These are phyloP conservation scores for Pistacia vera DNA, from an alignment of 345 rosid genomes.

Conservation along the genomic window DNA sequence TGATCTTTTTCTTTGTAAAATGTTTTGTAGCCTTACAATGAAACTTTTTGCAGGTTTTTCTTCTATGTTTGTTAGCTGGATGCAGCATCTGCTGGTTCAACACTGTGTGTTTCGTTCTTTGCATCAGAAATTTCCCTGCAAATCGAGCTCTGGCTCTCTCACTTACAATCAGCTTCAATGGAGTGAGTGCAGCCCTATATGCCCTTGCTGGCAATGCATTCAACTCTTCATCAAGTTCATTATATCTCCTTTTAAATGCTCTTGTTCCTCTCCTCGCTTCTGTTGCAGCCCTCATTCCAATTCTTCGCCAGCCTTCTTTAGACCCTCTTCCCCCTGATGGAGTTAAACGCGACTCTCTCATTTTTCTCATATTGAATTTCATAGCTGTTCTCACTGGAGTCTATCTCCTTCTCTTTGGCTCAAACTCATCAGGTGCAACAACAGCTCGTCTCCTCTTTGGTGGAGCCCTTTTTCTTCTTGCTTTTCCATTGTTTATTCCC, in stretches of 20 bases:
- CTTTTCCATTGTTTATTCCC: conserved; percentile 73
- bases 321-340: conserved; percentile 75
- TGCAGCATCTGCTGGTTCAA: conserved; percentile 97
- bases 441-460: conserved; percentile 54
- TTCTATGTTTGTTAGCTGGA: conserved; percentile 83
- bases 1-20: too few species aligned
- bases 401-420: conserved; percentile 72
- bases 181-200: conserved; percentile 90
- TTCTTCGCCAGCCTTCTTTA: conserved; percentile 81
- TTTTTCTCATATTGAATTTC: conserved; percentile 70
- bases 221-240: conserved; percentile 45
- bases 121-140: conserved; percentile 80
- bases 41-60: conserved; percentile 60
- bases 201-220: conserved; percentile 76
- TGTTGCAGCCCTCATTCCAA: conserved; percentile 63
- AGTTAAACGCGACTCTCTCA: conserved; percentile 66
- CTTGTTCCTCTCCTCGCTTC: conserved; percentile 67
- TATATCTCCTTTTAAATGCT: conserved; percentile 84
- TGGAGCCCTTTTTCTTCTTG: conserved; percentile 80
- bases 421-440: conserved; percentile 33
- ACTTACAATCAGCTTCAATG: conserved; percentile 92
- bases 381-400: conserved; percentile 75
- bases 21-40: too few species aligned
- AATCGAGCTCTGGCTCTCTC: conserved; percentile 82
- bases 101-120: conserved; percentile 91